Base-by-base conservation (phyloP, 306 rosid species). In the Albizia julibrissin region DNA sequence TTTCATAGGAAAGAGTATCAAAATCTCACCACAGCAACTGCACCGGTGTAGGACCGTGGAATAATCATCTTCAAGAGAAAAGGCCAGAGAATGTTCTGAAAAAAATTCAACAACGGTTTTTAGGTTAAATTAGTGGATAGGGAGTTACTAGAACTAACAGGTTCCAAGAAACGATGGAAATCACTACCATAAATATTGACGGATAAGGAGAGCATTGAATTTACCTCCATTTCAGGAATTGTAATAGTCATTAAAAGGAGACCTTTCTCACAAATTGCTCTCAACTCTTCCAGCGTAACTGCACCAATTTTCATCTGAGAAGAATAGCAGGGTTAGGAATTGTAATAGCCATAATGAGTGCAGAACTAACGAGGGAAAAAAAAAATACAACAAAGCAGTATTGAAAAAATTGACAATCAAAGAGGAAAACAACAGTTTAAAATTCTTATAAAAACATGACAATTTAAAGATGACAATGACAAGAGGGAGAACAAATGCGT, bases 161-260 rank as follows among this genome's bases (percentile, higher is more conserved):
- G 37, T 79, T 70, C 56, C 34, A 56, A 8, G 46, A 69, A 81
- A 83, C 40, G 33, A 77, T 80, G 59, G 72, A 81, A 83, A 75
- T 76, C 50, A 40, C 37, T 62, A 64, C 56, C 66, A 18, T 43
- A 75, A 79, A 44, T 50, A 37, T 42, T 37, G 14, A 73, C 54
- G 61, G 74, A 79, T 14, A 44, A 47, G 66, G 78, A 69, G 77
- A n/a, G n/a, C 29, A 75, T 61, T 54, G 75, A 29, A 75, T 39
- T 83, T 87, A 91, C 99, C 99, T 95, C 99, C 99, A 95, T 95
- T 88, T 95, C 99, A 85, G 99, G 99, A 84, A 93, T 91, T 1
- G 98, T 95, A 52, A 95, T 91, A 74, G 98, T 95, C 75, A 95
- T 85, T 85, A 95, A 88, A 78, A 95, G 97, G 81, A 95, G 98